Evolutionary conservation across 1,139 yeast genomes (phyloP).

Genomic region (Yamadazyma dushanensis): DNA sequence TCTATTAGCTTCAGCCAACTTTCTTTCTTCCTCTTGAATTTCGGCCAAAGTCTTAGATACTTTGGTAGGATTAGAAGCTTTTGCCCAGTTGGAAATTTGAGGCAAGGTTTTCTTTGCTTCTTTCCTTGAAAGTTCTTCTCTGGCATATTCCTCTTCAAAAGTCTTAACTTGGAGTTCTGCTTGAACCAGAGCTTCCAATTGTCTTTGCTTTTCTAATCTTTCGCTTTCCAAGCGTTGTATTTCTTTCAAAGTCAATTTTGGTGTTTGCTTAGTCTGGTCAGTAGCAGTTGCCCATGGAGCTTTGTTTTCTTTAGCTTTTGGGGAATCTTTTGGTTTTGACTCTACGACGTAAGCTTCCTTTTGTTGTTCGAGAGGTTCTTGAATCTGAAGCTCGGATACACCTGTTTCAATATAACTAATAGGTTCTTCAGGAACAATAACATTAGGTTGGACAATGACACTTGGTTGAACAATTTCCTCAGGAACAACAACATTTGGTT

Average conservation of each 20-base stretch:
- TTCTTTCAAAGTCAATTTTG: constrained; percentile 63
- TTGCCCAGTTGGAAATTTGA: constrained; percentile 58
- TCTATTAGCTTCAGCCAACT: constrained; percentile 35
- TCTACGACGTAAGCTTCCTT: constrained; percentile 3
- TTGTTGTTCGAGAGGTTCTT: neutral
- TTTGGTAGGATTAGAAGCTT: constrained; percentile 21
- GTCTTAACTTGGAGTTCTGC: constrained; percentile 18
- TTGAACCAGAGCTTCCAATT: constrained; percentile 32
- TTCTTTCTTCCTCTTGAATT: constrained; percentile 46
- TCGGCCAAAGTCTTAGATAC: constrained; percentile 44
- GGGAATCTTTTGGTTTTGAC: constrained; percentile 13
- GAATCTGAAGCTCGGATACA: neutral
- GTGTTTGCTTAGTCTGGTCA: constrained; percentile 23
- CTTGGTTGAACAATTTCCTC: constrained; percentile 12
- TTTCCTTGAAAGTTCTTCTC: constrained; percentile 23
- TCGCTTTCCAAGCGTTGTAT: constrained; percentile 71
- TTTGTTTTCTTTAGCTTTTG: constrained; percentile 17
- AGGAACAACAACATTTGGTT: constrained; percentile 4
- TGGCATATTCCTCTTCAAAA: constrained; percentile 16
- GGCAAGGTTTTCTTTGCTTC: constrained; percentile 39
- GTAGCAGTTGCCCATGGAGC: constrained; percentile 60
- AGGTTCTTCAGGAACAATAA: constrained; percentile 4
- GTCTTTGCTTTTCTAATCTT: constrained; percentile 41
- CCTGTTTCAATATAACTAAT: neutral
- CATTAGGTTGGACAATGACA: constrained; percentile 14